These are phyloP conservation scores for Casuarina equisetifolia DNA, from an alignment of 306 rosid genomes.

Conservation along the genomic window DNA sequence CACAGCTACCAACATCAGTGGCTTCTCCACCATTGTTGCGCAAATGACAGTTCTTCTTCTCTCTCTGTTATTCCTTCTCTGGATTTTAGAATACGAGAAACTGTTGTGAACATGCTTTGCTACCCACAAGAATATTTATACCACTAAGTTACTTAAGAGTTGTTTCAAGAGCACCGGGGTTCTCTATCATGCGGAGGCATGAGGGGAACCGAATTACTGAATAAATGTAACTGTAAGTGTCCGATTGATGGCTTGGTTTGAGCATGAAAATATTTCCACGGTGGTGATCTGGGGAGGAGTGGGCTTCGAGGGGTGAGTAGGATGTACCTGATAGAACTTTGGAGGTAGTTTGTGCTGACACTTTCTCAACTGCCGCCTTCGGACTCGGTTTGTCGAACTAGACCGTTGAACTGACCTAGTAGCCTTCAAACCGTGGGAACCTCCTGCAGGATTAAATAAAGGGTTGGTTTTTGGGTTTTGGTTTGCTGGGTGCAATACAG, in stretches of 20 bases:
- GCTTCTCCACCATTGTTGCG: slow-evolving; percentile 33
- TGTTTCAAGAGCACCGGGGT: not conserved
- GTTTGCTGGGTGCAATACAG: too few relatives aligned
- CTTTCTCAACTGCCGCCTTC: not conserved
- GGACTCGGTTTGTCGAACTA: not conserved
- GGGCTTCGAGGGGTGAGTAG: not conserved
- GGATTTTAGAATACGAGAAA: not conserved
- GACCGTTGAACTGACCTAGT: too few relatives aligned
- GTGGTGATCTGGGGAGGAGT: not conserved
- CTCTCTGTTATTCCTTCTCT: not conserved
- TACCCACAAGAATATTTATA: not conserved
- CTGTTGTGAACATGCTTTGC: not conserved
- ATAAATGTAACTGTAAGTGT: too few relatives aligned
- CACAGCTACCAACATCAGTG: slow-evolving; percentile 35
- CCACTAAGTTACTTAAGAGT: not conserved
- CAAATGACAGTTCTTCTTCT: not conserved
- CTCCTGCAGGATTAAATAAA: too few relatives aligned
- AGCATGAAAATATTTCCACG: not conserved
- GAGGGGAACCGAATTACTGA: too few relatives aligned
- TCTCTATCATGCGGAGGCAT: not conserved
- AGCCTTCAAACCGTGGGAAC: too few relatives aligned
- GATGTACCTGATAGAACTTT: not conserved
- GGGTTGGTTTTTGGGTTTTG: too few relatives aligned
- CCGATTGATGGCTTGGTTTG: not conserved
- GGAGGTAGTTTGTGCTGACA: not conserved